Evolutionary conservation across 2,329 filamentous ascomycete genomes (phyloP), one percentile per base, ranked within the genome.

Genomic region (Aspergillus quadricinctus): DNA sequence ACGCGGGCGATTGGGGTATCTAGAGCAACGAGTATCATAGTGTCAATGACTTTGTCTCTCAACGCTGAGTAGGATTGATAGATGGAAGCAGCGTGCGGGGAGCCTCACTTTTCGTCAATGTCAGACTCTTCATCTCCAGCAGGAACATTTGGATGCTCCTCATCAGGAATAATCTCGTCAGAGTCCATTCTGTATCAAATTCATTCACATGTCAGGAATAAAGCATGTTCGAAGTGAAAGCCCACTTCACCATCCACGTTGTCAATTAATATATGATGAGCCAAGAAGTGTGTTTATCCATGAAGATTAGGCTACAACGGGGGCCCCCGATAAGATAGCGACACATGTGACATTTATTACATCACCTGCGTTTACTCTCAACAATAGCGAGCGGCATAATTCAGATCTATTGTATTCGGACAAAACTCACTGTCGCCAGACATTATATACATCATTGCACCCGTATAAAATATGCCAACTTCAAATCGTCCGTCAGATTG

Each of bases 1-100:
- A 60, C 79, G 83, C 3, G 94, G 94, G 3, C 92, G 85, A 66
- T 91, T 87, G 2, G 92, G 90, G 69, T 90, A 95, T 68, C 88
- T 91, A 52, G 17, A 19, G 52, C 50, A 50, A 31, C 45, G 11
- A 8, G 2, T 29, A 14, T 17, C 31, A 23, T 25, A 25, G 53
- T 66, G 50, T 54, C n/a, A 50, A 41, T 40, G 23, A 14, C 23
- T 49, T 29, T 19, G 49, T 23, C 14, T 4, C n/a, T 4, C 21
- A 25, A 11, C 35, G 6, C 21, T 27, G 11, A 46, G 23, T 6
- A 23, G 43, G 21, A 4, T 19, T 7, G 2, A 46, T 7, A 21
- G 23, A 25, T 10, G 43, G n/a, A 46, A 7, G 21, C 11, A 23
- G 19, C 5, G 11, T 6, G 8, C 27, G 25, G 8, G 10, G 7